Evolutionary conservation across 2,329 filamentous ascomycete species (phyloP).

Genomic region (Cercospora zeina): DNA sequence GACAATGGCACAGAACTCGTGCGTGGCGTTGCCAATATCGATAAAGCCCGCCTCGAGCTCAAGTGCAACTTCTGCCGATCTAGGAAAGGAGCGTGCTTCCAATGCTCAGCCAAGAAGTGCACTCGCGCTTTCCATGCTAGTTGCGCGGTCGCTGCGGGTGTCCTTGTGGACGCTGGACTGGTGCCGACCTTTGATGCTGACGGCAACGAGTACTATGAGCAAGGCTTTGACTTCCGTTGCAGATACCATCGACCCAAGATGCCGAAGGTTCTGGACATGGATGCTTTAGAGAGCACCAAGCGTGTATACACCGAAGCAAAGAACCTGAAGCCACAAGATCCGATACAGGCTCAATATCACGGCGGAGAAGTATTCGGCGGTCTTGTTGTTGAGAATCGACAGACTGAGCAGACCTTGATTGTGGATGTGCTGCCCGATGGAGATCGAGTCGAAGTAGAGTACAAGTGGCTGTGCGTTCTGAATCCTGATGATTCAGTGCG

Average conservation of each 20-base stretch:
- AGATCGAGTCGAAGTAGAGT: slow-evolving; percentile 75
- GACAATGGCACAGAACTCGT: slow-evolving; percentile 70
- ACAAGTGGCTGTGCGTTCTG: slow-evolving; percentile 78
- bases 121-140: slow-evolving; percentile 91
- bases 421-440: slow-evolving; percentile 81
- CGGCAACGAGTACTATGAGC: slow-evolving; percentile 86
- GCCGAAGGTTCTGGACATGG: slow-evolving; percentile 62
- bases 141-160: slow-evolving; percentile 86
- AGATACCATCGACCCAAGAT: slow-evolving; percentile 90
- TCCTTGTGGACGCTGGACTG: slow-evolving; percentile 83
- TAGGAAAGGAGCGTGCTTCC: slow-evolving; percentile 93
- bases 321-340: slow-evolving; percentile 68
- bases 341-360: slow-evolving; percentile 83
- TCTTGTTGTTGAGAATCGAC: slow-evolving; percentile 78
- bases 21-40: slow-evolving; percentile 75
- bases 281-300: slow-evolving; percentile 68
- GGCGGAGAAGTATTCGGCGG: slow-evolving; percentile 89
- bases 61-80: slow-evolving; percentile 95
- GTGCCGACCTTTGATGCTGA: slow-evolving; percentile 87
- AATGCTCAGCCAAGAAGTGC: slow-evolving; percentile 94
- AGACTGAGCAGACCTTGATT: slow-evolving; percentile 71
- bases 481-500: slow-evolving; percentile 69
- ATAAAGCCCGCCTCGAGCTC: slow-evolving; percentile 82
- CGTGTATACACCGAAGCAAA: slow-evolving; percentile 68
- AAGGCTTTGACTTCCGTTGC: slow-evolving; percentile 90